These are phyloP conservation scores for Diddensiella transvaalensis DNA, from an alignment of 805 yeast genomes.

Conservation along the genomic window DNA sequence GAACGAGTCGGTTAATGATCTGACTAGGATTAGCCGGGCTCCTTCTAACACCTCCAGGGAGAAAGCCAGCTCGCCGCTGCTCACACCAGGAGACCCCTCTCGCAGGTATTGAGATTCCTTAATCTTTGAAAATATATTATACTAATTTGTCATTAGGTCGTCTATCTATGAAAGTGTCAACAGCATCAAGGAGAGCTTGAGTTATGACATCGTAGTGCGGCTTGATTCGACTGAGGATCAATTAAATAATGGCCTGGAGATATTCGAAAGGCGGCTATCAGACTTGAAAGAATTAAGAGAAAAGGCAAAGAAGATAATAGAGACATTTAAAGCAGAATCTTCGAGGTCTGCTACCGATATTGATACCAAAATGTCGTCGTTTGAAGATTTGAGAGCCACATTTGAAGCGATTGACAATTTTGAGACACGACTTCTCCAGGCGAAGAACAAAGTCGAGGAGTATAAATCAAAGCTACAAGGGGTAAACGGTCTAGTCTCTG, in stretches of 20 bases:
- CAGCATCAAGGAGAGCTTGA: constrained; percentile 16
- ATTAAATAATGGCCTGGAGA: constrained; percentile 17
- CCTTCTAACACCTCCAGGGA: too few relatives aligned
- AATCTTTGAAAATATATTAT: too few relatives aligned
- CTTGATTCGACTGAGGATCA: constrained; percentile 15
- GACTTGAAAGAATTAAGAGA: constrained; percentile 25
- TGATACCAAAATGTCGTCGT: constrained; percentile 22
- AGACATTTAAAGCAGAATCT: constrained; percentile 23
- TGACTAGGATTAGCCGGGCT: neutral
- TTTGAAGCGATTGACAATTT: constrained; percentile 22
- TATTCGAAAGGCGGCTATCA: constrained; percentile 25
- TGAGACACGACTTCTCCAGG: constrained; percentile 24
- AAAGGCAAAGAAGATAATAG: constrained; percentile 20
- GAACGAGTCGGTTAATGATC: neutral
- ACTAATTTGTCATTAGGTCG: too few relatives aligned
- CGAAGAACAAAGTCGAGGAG: constrained; percentile 23
- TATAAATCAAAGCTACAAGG: constrained; percentile 25
- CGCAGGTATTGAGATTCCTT: too few relatives aligned
- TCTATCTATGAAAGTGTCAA: constrained; percentile 16
- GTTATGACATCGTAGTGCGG: constrained; percentile 18
- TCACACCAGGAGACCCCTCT: too few relatives aligned
- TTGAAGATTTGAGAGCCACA: constrained; percentile 26
- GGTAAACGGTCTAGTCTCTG: constrained; percentile 23
- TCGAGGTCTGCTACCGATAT: constrained; percentile 19
- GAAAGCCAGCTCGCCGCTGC: neutral